Base-by-base conservation (phyloP, 257 asterid species). In the Solanum stenotomum region DNA sequence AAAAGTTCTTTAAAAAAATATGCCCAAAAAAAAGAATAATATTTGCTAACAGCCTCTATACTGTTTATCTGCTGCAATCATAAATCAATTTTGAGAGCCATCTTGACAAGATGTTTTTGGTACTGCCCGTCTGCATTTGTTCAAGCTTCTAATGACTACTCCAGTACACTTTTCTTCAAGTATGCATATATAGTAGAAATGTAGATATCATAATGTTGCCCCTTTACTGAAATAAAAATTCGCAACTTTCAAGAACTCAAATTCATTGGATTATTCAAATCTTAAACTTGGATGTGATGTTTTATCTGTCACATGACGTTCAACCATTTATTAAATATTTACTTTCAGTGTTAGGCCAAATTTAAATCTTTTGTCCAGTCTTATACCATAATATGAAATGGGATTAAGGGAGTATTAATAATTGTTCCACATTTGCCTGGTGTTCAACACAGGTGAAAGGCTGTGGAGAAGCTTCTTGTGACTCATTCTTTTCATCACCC, bases 391-490 rank as follows among this genome's bases (percentile, higher is more conserved):
- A 4, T 46, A 46, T 46, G 56, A 46, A 46, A 46, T 46, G 16
- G 56, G 56, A 46, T 13, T 13, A 46, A 46, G 56, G 56, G 56
- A 46, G 56, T 46, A 46, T 46, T 13, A 46, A 46, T 46, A 46
- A 46, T 46, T 46, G 6, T 46, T 81, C 85, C 35, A 31, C 85
- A 81, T 9, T 86, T n/a, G 6, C 78, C 89, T 88, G 75, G 23
- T 86, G 87, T 87, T 83, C 90, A 68, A 82, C 38, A 42, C 88
- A 97, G 99, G 98, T 95, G 71, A 97, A 96, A 91, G 98, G 99
- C 88, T 97, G 99, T 88, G 99, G 98, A 89, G 95, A 93, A 92
- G 92, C 99, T 89, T 94, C 98, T 75, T 95, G 99, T 85, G 94
- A 93, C 37, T 96, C 99, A 4, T 91, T 94, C 85, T 96, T 97